These are phyloP conservation scores for Microdochium trichocladiopsis DNA, from an alignment of 2,329 filamentous ascomycete species.

Conservation along the genomic window DNA sequence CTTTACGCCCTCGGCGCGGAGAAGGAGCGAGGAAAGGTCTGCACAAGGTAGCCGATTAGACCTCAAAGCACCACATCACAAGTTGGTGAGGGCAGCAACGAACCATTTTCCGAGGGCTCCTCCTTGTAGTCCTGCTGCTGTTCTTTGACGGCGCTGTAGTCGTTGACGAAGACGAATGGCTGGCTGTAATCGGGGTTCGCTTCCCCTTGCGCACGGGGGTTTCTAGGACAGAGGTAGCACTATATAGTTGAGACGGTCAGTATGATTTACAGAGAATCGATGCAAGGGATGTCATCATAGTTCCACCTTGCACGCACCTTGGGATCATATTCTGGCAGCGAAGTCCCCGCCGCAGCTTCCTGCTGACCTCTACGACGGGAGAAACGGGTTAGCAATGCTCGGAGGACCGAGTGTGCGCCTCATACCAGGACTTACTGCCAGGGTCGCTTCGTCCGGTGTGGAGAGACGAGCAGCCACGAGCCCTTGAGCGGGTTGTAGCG, in stretches of 20 bases:
- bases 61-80: neutral
- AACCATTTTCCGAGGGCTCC: slow-evolving; percentile 28
- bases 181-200: slow-evolving; percentile 77
- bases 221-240: slow-evolving; percentile 94
- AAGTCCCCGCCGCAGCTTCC: slow-evolving; percentile 61
- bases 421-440: slow-evolving; percentile 72
- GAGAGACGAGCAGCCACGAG: slow-evolving; percentile 89
- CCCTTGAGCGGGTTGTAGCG: slow-evolving; percentile 88
- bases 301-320: slow-evolving; percentile 36
- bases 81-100: neutral
- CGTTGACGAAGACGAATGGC: slow-evolving; percentile 94
- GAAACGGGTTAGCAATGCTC: neutral
- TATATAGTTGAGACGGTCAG: slow-evolving; percentile 24
- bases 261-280: neutral
- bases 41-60: slow-evolving; percentile 1
- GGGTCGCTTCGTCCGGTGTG: slow-evolving; percentile 91
- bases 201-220: slow-evolving; percentile 81
- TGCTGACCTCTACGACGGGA: slow-evolving; percentile 58
- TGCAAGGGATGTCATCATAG: too few relatives aligned
- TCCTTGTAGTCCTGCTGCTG: slow-evolving; percentile 71
- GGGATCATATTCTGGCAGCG: slow-evolving; percentile 75
- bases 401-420: neutral
- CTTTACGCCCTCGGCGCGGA: slow-evolving; percentile 79
- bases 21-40: slow-evolving; percentile 69
- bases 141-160: slow-evolving; percentile 96